Evolutionary conservation across 2,329 filamentous ascomycete genomes (phyloP), one percentile per base, ranked within the genome.

Genomic region (Zymoseptoria pseudotritici): DNA sequence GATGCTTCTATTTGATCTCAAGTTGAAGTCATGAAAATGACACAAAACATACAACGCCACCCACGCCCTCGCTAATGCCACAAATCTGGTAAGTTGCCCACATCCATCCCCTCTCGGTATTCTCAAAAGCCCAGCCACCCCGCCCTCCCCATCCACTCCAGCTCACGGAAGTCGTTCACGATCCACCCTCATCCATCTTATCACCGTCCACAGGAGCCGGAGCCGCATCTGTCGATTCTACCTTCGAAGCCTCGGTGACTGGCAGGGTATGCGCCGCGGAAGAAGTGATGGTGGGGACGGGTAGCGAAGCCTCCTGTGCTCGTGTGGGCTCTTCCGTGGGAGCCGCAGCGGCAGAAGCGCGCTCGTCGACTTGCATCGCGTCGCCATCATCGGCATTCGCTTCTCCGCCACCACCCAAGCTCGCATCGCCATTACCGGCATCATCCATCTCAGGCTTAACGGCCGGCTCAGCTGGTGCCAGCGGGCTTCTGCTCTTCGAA

Each of bases 371-470:
- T 29, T 67, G 62, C 66, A 69, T 67, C 17, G 67, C 65, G 9
- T 72, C 74, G 6, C 74, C 73, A 4, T 69, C 75, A 4, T 77
- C 70, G 46, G 81, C 63, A 57, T 81, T 51, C 8, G 22, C 49
- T n/a, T 56, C 56, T 19, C 46, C 56, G 19, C 53, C 63, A 5
- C 62, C 65, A 6, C 58, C 62, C 10, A 63, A 61, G 13, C 61
- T 62, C 2, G 59, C 62, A 50, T 67, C 62, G 26, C 62, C 60
- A 57, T 64, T 63, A 24, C 62, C 62, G 4, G 56, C 57, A 21
- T 59, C 19, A n/a, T 61, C 61, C 21, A 55, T 17, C 50, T 60
- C 63, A n/a, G 62, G 36, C 7, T 50, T 51, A 50, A 53, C 51
- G 55, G 17, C 55, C 56, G 11, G 42, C 36, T 56, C 56, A 21